Base-by-base conservation (phyloP, 2,329 filamentous ascomycete species). In the Fusarium torreyae region DNA sequence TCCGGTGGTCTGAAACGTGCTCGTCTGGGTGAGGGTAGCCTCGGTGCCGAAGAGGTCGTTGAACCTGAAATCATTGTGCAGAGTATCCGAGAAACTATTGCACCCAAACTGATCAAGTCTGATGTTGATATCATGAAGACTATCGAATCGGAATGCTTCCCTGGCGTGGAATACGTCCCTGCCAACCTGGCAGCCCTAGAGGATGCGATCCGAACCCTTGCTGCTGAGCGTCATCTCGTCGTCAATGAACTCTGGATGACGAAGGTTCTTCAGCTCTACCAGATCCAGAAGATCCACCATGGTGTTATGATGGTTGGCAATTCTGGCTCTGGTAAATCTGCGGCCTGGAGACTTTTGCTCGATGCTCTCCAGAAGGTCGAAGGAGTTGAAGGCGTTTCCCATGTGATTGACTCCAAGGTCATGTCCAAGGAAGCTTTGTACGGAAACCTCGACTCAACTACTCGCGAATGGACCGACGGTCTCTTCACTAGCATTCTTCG, bases 231-330 rank as follows among this genome's bases (percentile, higher is more conserved):
- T 71, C 92, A 97, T 75, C 88, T 97, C 15, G 93, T 97, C 10
- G 92, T 97, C 72, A 98, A 91, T 61, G 94, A 98, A 57, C 90
- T 91, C 46, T 99, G 97, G 97, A 94, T 98, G 89, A 96, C 93
- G 60, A 99, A 99, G 83, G 91, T 97, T 34, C 86, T 99, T 10
- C 96, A 99, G 79, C 88, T 99, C 4, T 98, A 97, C 79, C 96
- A 99, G 79, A 99, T 99, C 68, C 96, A 98, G 80, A 92, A 91
- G 70, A 94, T 99, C 61, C 96, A 99, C 76, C 96, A 99, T 74
- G 96, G 96, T 91, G 96, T 99, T 28, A 99, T 99, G 97, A 98
- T 99, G 96, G 96, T 99, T 11, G 96, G 96, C 68, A 94, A 93
- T 76, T 98, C 97, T 31, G 96, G 97, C n/a, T 92, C 95, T 45